phyloP scores from a whole-genome alignment of 495 filamentous ascomycete species.

The Aspergillus sclerotioniger region DNA sequence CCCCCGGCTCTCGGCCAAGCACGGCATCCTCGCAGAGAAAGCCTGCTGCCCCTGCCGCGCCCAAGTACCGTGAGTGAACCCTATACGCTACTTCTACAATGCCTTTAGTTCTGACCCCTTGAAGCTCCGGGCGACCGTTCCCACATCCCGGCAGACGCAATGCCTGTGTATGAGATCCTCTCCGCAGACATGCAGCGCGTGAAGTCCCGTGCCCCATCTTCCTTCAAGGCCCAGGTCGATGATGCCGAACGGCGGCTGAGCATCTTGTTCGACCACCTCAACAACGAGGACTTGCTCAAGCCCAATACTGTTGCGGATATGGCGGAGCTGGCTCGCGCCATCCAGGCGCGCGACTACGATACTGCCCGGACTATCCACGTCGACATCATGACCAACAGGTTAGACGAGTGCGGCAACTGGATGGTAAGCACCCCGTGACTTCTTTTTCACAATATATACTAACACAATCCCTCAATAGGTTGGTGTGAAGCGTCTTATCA shows the following conservation, averaged over 20 bases:
- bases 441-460: not conserved
- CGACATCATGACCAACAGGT: conserved; percentile 78
- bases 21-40: conserved; percentile 50
- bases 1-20: conserved; percentile 46
- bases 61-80: conserved; percentile 65
- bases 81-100: not conserved
- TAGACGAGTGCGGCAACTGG: conserved; percentile 87
- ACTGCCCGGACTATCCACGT: conserved; percentile 73
- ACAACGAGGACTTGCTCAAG: conserved; percentile 87
- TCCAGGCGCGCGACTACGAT: conserved; percentile 72
- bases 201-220: conserved; percentile 72
- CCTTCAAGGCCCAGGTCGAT: conserved; percentile 80
- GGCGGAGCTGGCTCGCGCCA: conserved; percentile 61
- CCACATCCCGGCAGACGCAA: conserved; percentile 76
- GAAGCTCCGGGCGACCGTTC: conserved; percentile 79
- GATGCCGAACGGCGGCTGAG: conserved; percentile 90
- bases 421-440: conserved; percentile 65
- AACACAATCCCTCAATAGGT: conserved; percentile 50
- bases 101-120: conserved; percentile 13
- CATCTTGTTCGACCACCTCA: conserved; percentile 92
- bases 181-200: conserved; percentile 83
- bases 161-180: conserved; percentile 77
- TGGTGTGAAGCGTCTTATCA: conserved; percentile 87
- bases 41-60: conserved; percentile 43
- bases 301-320: conserved; percentile 74